Conservation (phyloP, 1,284 basidiomycete species). For the Xanthoconium separans region DNA sequence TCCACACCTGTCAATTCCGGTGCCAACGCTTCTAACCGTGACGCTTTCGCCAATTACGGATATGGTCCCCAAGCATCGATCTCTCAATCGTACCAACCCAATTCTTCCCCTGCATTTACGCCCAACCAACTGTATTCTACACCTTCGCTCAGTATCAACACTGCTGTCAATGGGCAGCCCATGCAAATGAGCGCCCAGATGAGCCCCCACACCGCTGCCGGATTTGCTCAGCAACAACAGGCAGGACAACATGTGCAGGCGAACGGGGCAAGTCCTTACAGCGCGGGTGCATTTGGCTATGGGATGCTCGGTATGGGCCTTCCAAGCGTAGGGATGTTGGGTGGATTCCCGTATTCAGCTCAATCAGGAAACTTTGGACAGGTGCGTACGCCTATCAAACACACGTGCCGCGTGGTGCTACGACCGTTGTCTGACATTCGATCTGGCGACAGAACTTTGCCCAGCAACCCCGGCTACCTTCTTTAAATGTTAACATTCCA, state of each 20-base stretch:
- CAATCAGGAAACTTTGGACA: conserved; percentile 70
- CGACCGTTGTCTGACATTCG: background rate
- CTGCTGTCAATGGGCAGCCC: conserved; percentile 49
- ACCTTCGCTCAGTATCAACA: conserved; percentile 66
- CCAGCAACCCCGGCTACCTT: conserved; percentile 57
- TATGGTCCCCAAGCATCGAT: conserved; percentile 74
- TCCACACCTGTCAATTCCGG: conserved; percentile 34
- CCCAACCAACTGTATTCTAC: conserved; percentile 65
- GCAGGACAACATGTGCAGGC: conserved; percentile 36
- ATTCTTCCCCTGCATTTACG: conserved; percentile 45
- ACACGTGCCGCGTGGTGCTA: background rate
- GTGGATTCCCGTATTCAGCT: conserved; percentile 65
- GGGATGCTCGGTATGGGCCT: conserved; percentile 77
- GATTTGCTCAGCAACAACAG: conserved; percentile 48
- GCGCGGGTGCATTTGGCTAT: conserved; percentile 54
- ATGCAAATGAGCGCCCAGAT: conserved; percentile 54
- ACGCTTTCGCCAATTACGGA: conserved; percentile 80
- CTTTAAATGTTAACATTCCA: conserved; percentile 60
- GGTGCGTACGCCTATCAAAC: conserved; percentile 37
- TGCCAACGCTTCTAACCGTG: conserved; percentile 44
- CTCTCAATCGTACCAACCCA: conserved; percentile 45
- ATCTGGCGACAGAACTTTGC: conserved; percentile 35
- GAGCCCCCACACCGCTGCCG: conserved; percentile 55
- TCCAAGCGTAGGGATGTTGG: conserved; percentile 64
- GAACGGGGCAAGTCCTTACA: conserved; percentile 46